Base-by-base conservation (phyloP, 345 rosid genomes). In the Camelina neglecta region DNA sequence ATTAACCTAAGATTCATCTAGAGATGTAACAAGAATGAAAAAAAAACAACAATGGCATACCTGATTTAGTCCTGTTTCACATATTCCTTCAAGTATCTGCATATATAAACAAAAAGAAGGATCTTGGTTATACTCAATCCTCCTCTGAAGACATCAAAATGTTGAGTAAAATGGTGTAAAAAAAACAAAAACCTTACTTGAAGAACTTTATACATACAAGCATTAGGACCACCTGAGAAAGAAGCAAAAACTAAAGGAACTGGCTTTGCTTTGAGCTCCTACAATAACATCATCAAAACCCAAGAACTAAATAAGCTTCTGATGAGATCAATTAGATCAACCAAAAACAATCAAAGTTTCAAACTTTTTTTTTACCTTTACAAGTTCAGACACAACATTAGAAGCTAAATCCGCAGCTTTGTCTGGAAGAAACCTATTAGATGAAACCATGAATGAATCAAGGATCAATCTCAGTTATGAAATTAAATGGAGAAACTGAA, bases 191-290 rank as follows among this genome's bases (percentile, higher is more conserved):
- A 48, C 6, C 56, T 72, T 88, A 90, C 99, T 93, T 92, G 96
- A 79, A 95, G 91, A 81, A 88, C 88, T 81, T 89, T 92, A 79
- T 88, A 90, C 97, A 92, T 88, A 79, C 97, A 90, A 26, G 99
- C 91, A 61, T 88, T 90, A 26, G 96, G 91, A 73, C 96, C 99
- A 42, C 97, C 96, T 20, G 97, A 95, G 82, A 92, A 95, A 0
- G 99, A 86, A 18, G 90, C 91, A 51, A 95, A 85, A 58, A 90
- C 97, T 39, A 90, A 59, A 55, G 99, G 99, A 78, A 88, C 79
- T 58, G 88, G 86, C 75, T 85, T 84, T 70, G 67, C 66, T 86
- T 90, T 95, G 9, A 95, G 84, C 81, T 89, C 99, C 97, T 92
- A 69, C 56, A 66, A 65, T 7, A 29, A 11, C 15, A 71, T 31